Conservation (phyloP, 306 rosid genomes). For the Luffa acutangula region DNA sequence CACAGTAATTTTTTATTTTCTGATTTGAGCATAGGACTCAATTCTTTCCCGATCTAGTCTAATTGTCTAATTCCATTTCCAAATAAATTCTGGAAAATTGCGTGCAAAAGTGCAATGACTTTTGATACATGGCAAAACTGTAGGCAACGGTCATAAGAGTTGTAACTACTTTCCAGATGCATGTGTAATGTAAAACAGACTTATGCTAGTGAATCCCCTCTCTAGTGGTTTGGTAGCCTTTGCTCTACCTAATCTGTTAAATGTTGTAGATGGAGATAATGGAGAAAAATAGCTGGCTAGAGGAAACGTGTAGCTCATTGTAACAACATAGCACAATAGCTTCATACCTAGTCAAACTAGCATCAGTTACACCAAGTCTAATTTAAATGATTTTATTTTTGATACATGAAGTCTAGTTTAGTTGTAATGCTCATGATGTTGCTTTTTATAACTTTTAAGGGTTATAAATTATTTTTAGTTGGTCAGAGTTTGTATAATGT, state of each 20-base stretch:
- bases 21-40: neutral
- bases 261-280: neutral
- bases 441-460: neutral
- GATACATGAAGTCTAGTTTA: neutral
- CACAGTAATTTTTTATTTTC: neutral
- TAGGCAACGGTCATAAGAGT: neutral
- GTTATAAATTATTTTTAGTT: neutral
- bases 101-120: neutral
- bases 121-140: neutral
- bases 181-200: neutral
- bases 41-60: neutral
- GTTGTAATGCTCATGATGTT: neutral
- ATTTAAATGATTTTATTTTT: neutral
- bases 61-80: neutral
- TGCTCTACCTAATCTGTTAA: neutral
- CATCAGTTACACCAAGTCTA: neutral
- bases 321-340: neutral
- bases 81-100: neutral
- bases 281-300: neutral
- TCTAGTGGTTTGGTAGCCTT: neutral
- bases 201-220: neutral
- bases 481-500: neutral
- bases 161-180: neutral
- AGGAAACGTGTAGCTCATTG: neutral
- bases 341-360: neutral